phyloP scores from a whole-genome alignment of 2,329 filamentous ascomycete species.

The Cladophialophora chaetospira region DNA sequence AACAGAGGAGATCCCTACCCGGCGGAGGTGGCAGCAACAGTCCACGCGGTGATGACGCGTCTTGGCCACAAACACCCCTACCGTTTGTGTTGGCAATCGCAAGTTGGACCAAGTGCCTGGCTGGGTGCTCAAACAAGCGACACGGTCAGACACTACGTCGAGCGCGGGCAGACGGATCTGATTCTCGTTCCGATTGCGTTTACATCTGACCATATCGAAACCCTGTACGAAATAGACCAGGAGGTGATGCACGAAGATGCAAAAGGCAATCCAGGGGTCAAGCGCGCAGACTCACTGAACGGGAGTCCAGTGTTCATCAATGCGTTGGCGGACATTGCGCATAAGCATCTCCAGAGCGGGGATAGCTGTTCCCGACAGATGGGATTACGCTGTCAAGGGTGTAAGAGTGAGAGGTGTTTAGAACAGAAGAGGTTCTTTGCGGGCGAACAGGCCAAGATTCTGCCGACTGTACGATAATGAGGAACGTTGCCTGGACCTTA shows the following conservation, averaged over 20 bases:
- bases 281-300: constrained; percentile 89
- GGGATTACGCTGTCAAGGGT: constrained; percentile 87
- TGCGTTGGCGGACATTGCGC: constrained; percentile 84
- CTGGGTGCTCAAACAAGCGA: constrained; percentile 88
- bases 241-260: constrained; percentile 87
- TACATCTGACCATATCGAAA: constrained; percentile 99
- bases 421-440: constrained; percentile 70
- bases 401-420: constrained; percentile 82
- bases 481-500: not conserved
- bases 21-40: constrained; percentile 91
- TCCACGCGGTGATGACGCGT: constrained; percentile 93
- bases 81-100: constrained; percentile 94
- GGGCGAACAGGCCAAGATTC: constrained; percentile 34
- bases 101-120: constrained; percentile 95
- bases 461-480: constrained; percentile 27
- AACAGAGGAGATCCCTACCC: constrained; percentile 96
- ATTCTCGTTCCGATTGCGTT: constrained; percentile 94
- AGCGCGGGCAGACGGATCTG: constrained; percentile 88
- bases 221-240: constrained; percentile 87
- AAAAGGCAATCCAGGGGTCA: constrained; percentile 71
- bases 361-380: constrained; percentile 78
- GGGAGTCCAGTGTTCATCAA: constrained; percentile 87
- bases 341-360: constrained; percentile 72
- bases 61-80: constrained; percentile 88
- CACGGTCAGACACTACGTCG: constrained; percentile 84